Evolutionary conservation across 2,329 filamentous ascomycete genomes (phyloP), one percentile per base, ranked within the genome.

Genomic region (Talaromyces sp.): DNA sequence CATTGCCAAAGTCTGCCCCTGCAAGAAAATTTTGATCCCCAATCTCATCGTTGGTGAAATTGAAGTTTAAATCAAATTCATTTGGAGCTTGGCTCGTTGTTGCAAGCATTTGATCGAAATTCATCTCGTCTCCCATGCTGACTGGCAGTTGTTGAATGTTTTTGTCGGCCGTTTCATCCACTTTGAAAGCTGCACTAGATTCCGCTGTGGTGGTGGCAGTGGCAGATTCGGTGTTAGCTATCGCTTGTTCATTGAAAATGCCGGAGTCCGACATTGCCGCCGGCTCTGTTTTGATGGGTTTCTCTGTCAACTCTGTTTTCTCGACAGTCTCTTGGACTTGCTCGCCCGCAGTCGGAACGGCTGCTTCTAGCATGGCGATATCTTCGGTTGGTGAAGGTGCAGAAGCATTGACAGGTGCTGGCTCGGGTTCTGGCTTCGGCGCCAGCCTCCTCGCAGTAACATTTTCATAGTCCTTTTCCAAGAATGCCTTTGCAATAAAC

Each of bases 401-500:
- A 54, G 59, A 17, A 19, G 17, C 15, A 37, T 33, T 19, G n/a
- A 56, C 50, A 31, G 60, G 45, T 39, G 49, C 57, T 31, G 37
- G 47, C 17, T 31, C 6, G 13, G 49, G n/a, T 37, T 49, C 33
- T 37, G 45, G 45, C 43, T 63, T 57, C n/a, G 56, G 56, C n/a
- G 70, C 70, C 25, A 70, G 66, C 58, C 74, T 77, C 31, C 69
- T 73, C 5, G 75, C 75, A 65, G 71, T 72, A 47, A 78, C 68
- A 19, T 71, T 72, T 52, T 79, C 75, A 61, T 80, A 80, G 62
- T 80, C 78, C 64, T 71, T 75, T 70, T 80, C 78, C 17, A 80
- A 68, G 59, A 79, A 77, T 1, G 78, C 74, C 67, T 80, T 80
- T 37, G 78, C 78, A 50, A 80, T 76, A 56, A 79, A 79, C 78